phyloP scores from a whole-genome alignment of 2,329 filamentous ascomycete genomes.

The Xenoacremonium recifei region DNA sequence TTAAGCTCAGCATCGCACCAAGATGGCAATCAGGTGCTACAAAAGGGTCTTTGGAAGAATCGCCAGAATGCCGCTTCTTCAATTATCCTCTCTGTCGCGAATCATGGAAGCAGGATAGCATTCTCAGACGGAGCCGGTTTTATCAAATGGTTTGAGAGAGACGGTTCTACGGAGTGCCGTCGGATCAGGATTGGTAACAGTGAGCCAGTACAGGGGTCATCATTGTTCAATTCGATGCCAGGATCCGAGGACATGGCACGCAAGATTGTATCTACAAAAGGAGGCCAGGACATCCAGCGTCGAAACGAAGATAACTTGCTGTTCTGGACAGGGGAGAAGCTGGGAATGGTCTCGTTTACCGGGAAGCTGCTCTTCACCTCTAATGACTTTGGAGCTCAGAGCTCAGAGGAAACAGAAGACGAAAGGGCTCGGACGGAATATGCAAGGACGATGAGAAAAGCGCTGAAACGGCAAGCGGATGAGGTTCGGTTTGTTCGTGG shows the following conservation, averaged over 20 bases:
- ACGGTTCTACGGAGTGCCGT: slow-evolving; percentile 65
- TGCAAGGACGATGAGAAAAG: slow-evolving; percentile 68
- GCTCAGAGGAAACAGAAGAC: slow-evolving; percentile 43
- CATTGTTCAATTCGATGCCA: slow-evolving; percentile 51
- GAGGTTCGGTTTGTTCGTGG: slow-evolving; percentile 73
- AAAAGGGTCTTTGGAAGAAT: slow-evolving; percentile 65
- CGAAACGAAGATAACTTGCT: slow-evolving; percentile 67
- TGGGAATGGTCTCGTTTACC: slow-evolving; percentile 71
- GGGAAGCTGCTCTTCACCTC: slow-evolving; percentile 46
- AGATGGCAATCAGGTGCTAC: slow-evolving; percentile 25
- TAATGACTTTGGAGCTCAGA: slow-evolving; percentile 50
- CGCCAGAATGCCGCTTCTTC: slow-evolving; percentile 78
- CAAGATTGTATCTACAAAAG: slow-evolving; percentile 68
- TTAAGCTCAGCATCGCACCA: slow-evolving; percentile 38
- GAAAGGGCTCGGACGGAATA: slow-evolving; percentile 61
- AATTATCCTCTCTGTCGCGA: slow-evolving; percentile 77
- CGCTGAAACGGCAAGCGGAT: slow-evolving; percentile 74
- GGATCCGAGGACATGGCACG: slow-evolving; percentile 71
- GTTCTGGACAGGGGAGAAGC: slow-evolving; percentile 83
- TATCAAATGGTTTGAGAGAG: slow-evolving; percentile 87
- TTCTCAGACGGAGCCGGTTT: slow-evolving; percentile 82
- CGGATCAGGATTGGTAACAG: slow-evolving; percentile 55
- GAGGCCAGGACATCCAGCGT: slow-evolving; percentile 28
- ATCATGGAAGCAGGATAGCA: slow-evolving; percentile 79
- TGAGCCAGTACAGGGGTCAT: slow-evolving; percentile 43